These are phyloP conservation scores for Penicillium sp. DNA, from an alignment of 2,329 filamentous ascomycete genomes.

Conservation along the genomic window DNA sequence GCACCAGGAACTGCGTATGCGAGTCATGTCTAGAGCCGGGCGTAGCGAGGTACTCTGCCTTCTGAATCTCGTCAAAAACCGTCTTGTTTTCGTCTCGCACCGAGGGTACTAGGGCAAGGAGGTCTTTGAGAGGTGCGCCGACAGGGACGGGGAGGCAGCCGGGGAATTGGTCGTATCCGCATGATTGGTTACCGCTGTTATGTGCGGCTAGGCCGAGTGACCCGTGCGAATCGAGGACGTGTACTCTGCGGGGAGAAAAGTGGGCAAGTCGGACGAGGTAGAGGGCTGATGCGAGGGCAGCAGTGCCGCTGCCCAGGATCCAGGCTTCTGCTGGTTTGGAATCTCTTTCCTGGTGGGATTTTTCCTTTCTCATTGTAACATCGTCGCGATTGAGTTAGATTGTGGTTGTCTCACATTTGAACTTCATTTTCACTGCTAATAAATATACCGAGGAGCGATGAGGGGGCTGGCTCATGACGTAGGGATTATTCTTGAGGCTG, in stretches of 20 bases:
- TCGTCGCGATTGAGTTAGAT: not conserved
- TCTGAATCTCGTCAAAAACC: slow-evolving; percentile 18
- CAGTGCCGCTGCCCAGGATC: slow-evolving; percentile 14
- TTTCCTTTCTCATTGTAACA: not conserved
- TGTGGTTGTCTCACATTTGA: not conserved
- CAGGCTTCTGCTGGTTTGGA: not conserved
- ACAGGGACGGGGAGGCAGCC: slow-evolving; percentile 25
- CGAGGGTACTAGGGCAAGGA: slow-evolving; percentile 22
- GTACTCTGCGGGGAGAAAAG: not conserved
- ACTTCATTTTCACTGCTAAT: not conserved
- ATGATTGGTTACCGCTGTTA: slow-evolving; percentile 8
- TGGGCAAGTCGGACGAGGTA: slow-evolving; percentile 2
- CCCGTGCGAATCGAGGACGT: slow-evolving; percentile 7
- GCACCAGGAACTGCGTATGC: slow-evolving; percentile 16
- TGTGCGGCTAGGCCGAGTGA: slow-evolving; percentile 18
- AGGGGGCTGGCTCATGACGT: not conserved
- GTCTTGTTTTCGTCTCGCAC: not conserved
- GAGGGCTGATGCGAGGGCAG: slow-evolving; percentile 11
- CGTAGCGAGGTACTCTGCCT: not conserved
- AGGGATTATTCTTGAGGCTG: not conserved
- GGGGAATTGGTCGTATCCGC: slow-evolving; percentile 27
- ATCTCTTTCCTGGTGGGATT: not conserved
- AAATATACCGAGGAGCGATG: not conserved
- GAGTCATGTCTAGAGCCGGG: not conserved
- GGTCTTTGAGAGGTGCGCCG: slow-evolving; percentile 16